These are phyloP conservation scores for Gnomoniopsis smithogilvyi DNA, from an alignment of 2,329 filamentous ascomycete species.

Conservation along the genomic window DNA sequence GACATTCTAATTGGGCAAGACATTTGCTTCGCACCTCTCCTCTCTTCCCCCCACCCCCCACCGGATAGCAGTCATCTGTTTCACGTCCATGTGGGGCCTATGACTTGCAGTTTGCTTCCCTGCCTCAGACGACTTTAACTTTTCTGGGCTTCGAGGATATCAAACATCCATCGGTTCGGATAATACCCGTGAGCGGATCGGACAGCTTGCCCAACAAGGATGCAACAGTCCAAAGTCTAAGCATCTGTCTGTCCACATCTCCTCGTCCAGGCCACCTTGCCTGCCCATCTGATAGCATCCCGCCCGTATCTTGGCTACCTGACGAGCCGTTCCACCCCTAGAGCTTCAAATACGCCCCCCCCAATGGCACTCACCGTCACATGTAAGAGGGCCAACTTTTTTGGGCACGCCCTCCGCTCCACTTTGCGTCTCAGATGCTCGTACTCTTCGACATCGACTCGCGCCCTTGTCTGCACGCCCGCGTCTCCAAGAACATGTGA, in stretches of 20 bases:
- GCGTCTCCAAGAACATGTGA: not conserved
- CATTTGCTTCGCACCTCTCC: not conserved
- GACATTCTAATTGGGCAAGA: no score
- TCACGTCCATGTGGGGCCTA: not conserved
- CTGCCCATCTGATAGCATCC: not conserved
- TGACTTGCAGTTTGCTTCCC: not conserved
- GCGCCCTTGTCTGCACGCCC: not conserved
- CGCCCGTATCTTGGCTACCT: not conserved
- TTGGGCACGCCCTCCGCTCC: not conserved
- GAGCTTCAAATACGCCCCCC: not conserved
- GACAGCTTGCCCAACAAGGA: slow-evolving; percentile 3
- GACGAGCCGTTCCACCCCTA: not conserved
- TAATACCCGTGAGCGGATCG: not conserved
- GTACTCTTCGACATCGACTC: not conserved
- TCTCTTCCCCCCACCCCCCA: not conserved
- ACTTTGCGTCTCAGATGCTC: not conserved
- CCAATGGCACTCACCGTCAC: slow-evolving; percentile 14
- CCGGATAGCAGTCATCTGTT: not conserved
- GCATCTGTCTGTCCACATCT: not conserved
- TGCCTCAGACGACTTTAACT: not conserved
- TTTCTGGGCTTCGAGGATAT: slow-evolving; percentile 7
- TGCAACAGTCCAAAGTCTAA: slow-evolving; percentile 7
- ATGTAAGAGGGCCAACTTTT: slow-evolving; percentile 6
- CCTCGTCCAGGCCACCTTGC: not conserved
- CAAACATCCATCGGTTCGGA: slow-evolving; percentile 6